Conservation (phyloP, 1,284 basidiomycete species). For the Boletus semigastroideus region DNA sequence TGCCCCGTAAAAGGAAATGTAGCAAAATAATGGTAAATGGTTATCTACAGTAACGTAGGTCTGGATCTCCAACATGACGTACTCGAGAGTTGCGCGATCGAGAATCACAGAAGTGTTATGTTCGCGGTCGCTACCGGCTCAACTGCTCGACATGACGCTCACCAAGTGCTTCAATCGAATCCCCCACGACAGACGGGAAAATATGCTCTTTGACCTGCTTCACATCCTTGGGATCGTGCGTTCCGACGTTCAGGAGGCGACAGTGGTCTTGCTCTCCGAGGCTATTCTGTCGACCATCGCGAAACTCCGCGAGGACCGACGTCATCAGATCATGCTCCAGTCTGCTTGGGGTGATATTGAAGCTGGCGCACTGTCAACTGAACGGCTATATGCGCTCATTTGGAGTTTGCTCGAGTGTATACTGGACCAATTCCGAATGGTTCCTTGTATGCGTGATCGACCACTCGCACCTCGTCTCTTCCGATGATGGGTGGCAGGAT, state of each 20-base stretch:
- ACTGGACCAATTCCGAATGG: no score
- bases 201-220: conserved; percentile 85
- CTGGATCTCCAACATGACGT: conserved; percentile 68
- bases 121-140: conserved; percentile 69
- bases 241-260: conserved; percentile 63
- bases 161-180: conserved; percentile 82
- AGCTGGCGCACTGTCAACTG: conserved; percentile 71
- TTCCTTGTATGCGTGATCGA: conserved; percentile 93
- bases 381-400: conserved; percentile 63
- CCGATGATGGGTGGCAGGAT: conserved; percentile 22
- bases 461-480: conserved; percentile 74
- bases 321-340: conserved; percentile 63
- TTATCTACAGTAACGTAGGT: no score
- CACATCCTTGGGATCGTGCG: conserved; percentile 68
- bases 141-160: conserved; percentile 78
- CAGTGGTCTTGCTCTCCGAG: conserved; percentile 81
- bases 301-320: conserved; percentile 78
- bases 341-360: conserved; percentile 60
- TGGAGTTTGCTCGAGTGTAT: no score
- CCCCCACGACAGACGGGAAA: conserved; percentile 78
- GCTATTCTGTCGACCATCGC: conserved; percentile 80
- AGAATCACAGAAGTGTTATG: conserved; percentile 82
- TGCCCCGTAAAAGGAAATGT: no score
- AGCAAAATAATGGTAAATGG: no score
- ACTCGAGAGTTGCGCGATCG: conserved; percentile 81